Percentiles rank a stretch among this genome's conserved stretches.
These are phyloP conservation scores for Geoglossum glabrum DNA, from an alignment of 495 filamentous ascomycete species.

Conservation along the genomic window DNA sequence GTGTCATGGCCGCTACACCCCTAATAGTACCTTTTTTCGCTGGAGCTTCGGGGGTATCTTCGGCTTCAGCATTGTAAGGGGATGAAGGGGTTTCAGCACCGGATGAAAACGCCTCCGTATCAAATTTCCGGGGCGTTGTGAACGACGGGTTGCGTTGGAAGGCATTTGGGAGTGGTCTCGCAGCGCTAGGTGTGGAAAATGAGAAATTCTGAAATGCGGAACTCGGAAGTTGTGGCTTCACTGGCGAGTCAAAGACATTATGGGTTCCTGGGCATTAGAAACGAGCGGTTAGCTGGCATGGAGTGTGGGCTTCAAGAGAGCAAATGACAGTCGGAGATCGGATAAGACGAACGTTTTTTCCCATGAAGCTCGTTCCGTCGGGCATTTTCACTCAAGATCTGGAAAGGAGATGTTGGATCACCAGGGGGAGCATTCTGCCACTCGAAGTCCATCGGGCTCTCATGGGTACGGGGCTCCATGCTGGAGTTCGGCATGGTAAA, in stretches of 20 bases:
- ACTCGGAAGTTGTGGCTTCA: conserved; percentile 24
- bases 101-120: conserved; percentile 46
- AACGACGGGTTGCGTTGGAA: conserved; percentile 49
- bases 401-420: conserved; percentile 37
- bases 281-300: not conserved
- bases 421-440: conserved; percentile 36
- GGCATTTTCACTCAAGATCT: conserved; percentile 7
- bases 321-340: not conserved
- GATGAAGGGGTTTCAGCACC: conserved; percentile 62
- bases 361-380: conserved; percentile 14
- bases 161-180: conserved; percentile 12
- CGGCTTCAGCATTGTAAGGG: conserved; percentile 47
- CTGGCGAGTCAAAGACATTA: conserved; percentile 30
- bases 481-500: not conserved
- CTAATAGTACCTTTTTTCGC: not conserved
- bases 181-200: conserved; percentile 16
- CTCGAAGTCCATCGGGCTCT: conserved; percentile 51
- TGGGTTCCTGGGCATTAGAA: conserved; percentile 23
- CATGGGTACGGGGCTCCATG: conserved; percentile 28
- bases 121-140: conserved; percentile 54
- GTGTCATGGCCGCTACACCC: conserved; percentile 15
- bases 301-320: not conserved
- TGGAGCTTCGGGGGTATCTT: conserved; percentile 40
- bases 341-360: conserved; percentile 27
- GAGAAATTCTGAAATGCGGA: conserved; percentile 27